Evolutionary conservation across 2,329 filamentous ascomycete genomes (phyloP).

Genomic region (Uncinocarpus reesii): DNA sequence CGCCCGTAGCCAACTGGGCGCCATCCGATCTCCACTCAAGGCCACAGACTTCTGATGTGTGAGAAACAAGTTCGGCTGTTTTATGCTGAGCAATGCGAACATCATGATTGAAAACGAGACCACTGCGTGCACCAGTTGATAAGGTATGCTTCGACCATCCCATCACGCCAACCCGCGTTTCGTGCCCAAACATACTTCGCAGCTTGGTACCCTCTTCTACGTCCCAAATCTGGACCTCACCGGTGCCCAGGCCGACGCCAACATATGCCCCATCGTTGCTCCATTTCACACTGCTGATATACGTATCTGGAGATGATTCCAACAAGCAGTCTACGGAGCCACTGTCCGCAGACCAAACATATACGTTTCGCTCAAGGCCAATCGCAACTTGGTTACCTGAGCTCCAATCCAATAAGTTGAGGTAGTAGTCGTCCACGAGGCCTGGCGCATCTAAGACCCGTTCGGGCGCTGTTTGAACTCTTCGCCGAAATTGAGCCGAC

Average conservation of each 20-base stretch:
- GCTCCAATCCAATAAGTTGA: conserved; percentile 97
- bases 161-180: conserved; percentile 94
- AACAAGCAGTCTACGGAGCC: conserved; percentile 80
- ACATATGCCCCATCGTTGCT: conserved; percentile 95
- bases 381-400: conserved; percentile 97
- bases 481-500: conserved; percentile 78
- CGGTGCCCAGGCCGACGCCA: conserved; percentile 83
- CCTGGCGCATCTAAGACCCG: conserved; percentile 93
- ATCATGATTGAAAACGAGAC: conserved; percentile 96
- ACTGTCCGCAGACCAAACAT: conserved; percentile 95
- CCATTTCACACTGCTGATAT: conserved; percentile 98
- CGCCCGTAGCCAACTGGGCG: conserved; percentile 90
- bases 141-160: conserved; percentile 98
- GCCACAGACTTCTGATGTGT: conserved; percentile 95
- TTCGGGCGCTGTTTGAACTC: conserved; percentile 88
- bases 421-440: conserved; percentile 96
- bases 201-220: conserved; percentile 91
- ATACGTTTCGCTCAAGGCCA: conserved; percentile 90
- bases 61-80: conserved; percentile 88
- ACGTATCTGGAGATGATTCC: conserved; percentile 81
- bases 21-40: conserved; percentile 96
- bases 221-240: conserved; percentile 98
- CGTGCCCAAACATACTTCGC: conserved; percentile 96
- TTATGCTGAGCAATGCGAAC: conserved; percentile 97
- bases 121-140: conserved; percentile 87